phyloP scores from a whole-genome alignment of 805 yeast genomes.

The Clavispora fructus region DNA sequence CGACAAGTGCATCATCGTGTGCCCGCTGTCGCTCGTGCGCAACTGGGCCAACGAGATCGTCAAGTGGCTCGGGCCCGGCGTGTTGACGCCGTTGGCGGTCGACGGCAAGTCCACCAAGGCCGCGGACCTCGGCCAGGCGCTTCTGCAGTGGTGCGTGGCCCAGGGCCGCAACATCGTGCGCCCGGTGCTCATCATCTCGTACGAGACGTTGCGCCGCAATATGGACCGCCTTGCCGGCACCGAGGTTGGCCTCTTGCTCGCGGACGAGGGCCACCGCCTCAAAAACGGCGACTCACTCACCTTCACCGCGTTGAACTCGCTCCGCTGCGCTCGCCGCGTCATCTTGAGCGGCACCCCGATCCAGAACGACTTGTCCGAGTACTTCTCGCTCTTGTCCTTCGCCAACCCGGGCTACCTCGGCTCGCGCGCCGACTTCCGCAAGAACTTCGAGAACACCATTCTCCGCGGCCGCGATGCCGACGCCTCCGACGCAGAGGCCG shows the following conservation, averaged over 20 bases:
- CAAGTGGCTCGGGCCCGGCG: conserved; percentile 95
- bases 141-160: conserved; percentile 83
- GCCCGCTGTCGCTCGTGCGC: conserved; percentile 89
- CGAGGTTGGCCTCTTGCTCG: conserved; percentile 75
- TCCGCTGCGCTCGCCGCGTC: conserved; percentile 82
- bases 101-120: conserved; percentile 85
- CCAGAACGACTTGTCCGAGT: conserved; percentile 91
- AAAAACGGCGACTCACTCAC: conserved; percentile 85
- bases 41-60: conserved; percentile 97
- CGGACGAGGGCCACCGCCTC: conserved; percentile 40
- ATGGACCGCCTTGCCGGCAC: conserved; percentile 68
- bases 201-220: conserved; percentile 87
- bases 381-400: conserved; percentile 82
- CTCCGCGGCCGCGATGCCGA: conserved; percentile 84
- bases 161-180: conserved; percentile 83
- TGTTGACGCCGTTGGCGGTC: conserved; percentile 78
- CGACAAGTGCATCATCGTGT: conserved; percentile 85
- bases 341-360: conserved; percentile 95
- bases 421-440: conserved; percentile 74
- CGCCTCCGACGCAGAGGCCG: conserved; percentile 75
- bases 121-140: conserved; percentile 59
- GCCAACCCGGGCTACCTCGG: conserved; percentile 95
- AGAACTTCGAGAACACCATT: conserved; percentile 76
- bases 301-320: conserved; percentile 77
- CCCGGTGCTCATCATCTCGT: conserved; percentile 90